Conservation (phyloP, 2,329 filamentous ascomycete genomes). For the Thielaviopsis euricoi region DNA sequence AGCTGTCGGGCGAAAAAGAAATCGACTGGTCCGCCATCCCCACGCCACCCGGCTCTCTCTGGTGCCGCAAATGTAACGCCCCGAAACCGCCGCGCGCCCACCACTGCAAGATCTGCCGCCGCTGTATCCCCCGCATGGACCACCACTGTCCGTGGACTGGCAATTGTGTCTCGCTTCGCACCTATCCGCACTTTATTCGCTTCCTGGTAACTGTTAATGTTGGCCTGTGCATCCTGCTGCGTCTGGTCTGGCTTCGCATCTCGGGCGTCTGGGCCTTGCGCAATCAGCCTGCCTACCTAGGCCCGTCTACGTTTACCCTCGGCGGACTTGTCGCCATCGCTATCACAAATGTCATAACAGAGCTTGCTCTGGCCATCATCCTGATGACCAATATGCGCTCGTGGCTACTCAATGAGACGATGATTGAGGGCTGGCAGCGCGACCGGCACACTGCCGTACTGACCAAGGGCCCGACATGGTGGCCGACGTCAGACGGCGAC, state of each 20-base stretch:
- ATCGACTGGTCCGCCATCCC: constrained; percentile 14
- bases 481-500: constrained; percentile 22
- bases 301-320: constrained; percentile 44
- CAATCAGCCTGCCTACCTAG: constrained; percentile 57
- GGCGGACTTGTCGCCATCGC: constrained; percentile 42
- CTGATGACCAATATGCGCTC: constrained; percentile 43
- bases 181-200: constrained; percentile 67
- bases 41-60: constrained; percentile 23
- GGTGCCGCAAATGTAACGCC: constrained; percentile 62
- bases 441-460: constrained; percentile 45
- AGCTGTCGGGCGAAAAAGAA: constrained; percentile 17
- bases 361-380: constrained; percentile 48
- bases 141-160: constrained; percentile 76
- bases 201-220: constrained; percentile 56
- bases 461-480: constrained; percentile 27
- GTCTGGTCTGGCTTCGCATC: constrained; percentile 43
- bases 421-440: constrained; percentile 66
- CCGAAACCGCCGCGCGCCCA: constrained; percentile 64
- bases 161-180: constrained; percentile 70
- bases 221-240: constrained; percentile 44
- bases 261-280: constrained; percentile 45
- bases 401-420: constrained; percentile 55
- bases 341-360: constrained; percentile 39
- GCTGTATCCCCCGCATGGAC: constrained; percentile 69
- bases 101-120: constrained; percentile 62